These are phyloP conservation scores for Annulohypoxylon stygium DNA, from an alignment of 495 filamentous ascomycete genomes.

Conservation along the genomic window DNA sequence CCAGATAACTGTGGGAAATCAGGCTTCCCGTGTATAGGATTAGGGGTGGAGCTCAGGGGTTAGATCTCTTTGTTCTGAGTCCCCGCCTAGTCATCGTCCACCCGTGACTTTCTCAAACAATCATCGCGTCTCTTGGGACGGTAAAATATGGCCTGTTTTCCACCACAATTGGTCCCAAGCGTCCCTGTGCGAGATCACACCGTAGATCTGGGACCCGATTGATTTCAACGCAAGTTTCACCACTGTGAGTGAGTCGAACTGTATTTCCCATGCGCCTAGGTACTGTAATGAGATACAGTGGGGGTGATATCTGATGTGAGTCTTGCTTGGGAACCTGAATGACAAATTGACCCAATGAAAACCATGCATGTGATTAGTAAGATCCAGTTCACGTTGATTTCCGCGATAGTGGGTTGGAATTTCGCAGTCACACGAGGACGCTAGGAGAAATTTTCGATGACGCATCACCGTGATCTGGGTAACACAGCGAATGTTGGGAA, in stretches of 20 bases:
- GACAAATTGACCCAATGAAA: slow-evolving; percentile 1
- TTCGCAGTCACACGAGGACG: background rate
- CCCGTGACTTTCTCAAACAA: background rate
- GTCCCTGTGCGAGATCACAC: background rate
- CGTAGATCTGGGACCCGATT: background rate
- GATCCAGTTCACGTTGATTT: slow-evolving; percentile 3
- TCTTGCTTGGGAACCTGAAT: background rate
- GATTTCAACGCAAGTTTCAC: background rate
- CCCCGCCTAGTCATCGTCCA: background rate
- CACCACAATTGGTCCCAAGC: slow-evolving; percentile 1
- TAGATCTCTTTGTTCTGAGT: background rate
- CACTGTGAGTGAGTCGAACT: too few relatives aligned
- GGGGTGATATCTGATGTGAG: background rate
- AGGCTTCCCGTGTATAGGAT: background rate
- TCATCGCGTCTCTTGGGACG: slow-evolving; percentile 3
- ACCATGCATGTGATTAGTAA: background rate
- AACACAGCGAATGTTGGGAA: slow-evolving; percentile 9
- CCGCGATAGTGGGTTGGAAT: background rate
- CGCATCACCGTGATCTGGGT: slow-evolving; percentile 3
- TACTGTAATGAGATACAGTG: background rate
- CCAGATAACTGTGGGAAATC: background rate
- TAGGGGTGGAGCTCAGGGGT: background rate
- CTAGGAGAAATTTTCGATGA: background rate
- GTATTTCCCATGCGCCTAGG: background rate
- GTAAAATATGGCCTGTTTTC: background rate